Evolutionary conservation across 2,329 filamentous ascomycete genomes (phyloP), one percentile per base, ranked within the genome.

Genomic region (Fonsecaea multimorphosa): DNA sequence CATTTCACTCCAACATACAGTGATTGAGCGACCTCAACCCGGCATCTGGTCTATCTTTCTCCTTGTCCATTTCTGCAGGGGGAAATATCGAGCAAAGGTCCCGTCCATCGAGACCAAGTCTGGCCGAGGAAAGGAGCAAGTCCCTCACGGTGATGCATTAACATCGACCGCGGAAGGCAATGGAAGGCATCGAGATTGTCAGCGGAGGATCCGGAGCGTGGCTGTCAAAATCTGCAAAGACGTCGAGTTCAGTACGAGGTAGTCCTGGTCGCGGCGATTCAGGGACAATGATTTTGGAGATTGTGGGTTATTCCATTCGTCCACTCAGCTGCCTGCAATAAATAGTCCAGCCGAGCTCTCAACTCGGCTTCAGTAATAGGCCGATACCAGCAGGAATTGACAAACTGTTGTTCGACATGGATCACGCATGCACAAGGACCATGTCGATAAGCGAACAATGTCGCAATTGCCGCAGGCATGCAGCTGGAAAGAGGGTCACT

Each of bases 21-120:
- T 93, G 91, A 80, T 96, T 87, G 64, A 93, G 81, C 76, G 90
- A 92, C 77, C 87, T 87, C 76, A 96, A 81, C 57, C 93, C 93
- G 61, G 93, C 93, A 71, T 82, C 79, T 53, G 77, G 76, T 69
- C 77, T 77, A 56, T 74, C 73, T 62, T 76, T 78, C 62, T 72
- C 74, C 70, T 78, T 76, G 67, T 73, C 75, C 79, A 81, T 81
- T 63, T 63, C 65, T 49, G 44, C 52, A 19, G 46, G 32, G 11
- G 36, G 27, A n/a, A 34, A 51, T 27, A 44, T 36, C 12, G 52
- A 22, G n/a, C 40, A 24, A 53, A 16, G 34, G 34, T 51, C 32
- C 54, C 66, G 32, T 65, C 66, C 66, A 68, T 69, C 34, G 54
- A 60, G 56, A 52, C 32, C 57, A 52, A 31, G 29, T 36, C n/a